phyloP scores from a whole-genome alignment of 129 eudicot species.

The Flaveria bidentis region DNA sequence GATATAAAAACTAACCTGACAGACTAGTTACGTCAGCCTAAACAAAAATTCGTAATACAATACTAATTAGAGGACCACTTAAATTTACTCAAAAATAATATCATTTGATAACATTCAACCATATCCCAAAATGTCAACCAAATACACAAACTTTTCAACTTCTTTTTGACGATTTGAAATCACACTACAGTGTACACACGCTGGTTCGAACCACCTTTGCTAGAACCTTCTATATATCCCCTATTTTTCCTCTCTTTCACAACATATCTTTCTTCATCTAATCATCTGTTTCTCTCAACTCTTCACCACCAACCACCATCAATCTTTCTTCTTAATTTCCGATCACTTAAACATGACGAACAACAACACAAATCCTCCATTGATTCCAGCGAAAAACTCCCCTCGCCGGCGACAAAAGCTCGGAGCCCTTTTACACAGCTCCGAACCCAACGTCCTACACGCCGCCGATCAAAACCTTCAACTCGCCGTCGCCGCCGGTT shows the following conservation, averaged over 20 bases:
- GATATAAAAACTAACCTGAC: too few species aligned
- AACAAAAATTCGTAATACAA: too few species aligned
- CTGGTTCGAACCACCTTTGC: background rate
- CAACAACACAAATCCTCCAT: background rate
- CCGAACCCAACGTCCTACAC: constrained; percentile 32
- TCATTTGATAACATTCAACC: background rate
- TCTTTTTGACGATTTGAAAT: background rate
- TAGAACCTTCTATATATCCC: background rate
- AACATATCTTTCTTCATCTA: background rate
- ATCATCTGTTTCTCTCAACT: background rate
- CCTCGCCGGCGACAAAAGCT: constrained; percentile 46
- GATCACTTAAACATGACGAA: constrained; percentile 25
- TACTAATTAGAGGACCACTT: too few species aligned
- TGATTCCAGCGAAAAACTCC: constrained; percentile 20
- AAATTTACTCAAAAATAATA: background rate
- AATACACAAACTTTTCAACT: background rate
- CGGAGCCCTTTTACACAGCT: constrained; percentile 42
- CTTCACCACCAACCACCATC: too few species aligned
- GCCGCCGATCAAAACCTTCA: constrained; percentile 21
- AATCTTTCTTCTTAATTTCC: too few species aligned
- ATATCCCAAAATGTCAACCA: background rate
- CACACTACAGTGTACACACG: background rate
- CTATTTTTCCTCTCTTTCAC: background rate
- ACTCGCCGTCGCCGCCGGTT: background rate
- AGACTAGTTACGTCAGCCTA: too few species aligned